Base-by-base conservation (phyloP, 441 rosid species). In the Gossypium trilobum region DNA sequence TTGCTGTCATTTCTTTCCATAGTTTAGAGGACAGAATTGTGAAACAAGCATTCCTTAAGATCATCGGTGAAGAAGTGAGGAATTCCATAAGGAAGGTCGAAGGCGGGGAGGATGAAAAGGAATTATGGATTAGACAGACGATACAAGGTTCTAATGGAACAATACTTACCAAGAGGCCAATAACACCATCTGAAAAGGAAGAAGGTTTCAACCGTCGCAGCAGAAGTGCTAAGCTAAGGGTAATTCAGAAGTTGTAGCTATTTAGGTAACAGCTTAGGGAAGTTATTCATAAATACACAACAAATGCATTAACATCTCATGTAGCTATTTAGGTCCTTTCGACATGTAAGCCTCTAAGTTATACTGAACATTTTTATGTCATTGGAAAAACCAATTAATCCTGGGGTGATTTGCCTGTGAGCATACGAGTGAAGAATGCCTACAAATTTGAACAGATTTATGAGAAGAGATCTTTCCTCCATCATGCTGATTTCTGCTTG, bases 1-100 rank as follows among this genome's bases (percentile, higher is more conserved):
- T 91, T 52, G 99, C 99, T 57, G 92, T 90, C 62, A 90, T 92
- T 70, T 88, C 97, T 55, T 94, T 94, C 78, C 99, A 94, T 83
- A 94, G 97, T 87, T 84, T 94, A 79, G 99, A 94, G 78, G 97
- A 91, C 85, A 85, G 97, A 64, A 90, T 94, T 31, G 97, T 92
- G 3, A 92, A 94, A 79, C 91, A 90, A 84, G 84, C 95, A 5
- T 94, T 94, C 82, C 97, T 92, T 2, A 79, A 85, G 80, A 89
- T 94, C 31, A 70, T 91, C 4, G 5, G 78, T 50, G 75, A 50
- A 19, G 65, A 56, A 20, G 80, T 76, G 42, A 70, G 76, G 67
- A 76, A 69, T 1, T 27, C 39, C 10, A 73, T 55, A 31, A 75
- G 51, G 66, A 64, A 62, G 71, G 71, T 58, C 0, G 68, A 59